These are phyloP conservation scores for Phaeosphaeriaceae sp. DNA, from an alignment of 2,329 filamentous ascomycete genomes.

Conservation along the genomic window DNA sequence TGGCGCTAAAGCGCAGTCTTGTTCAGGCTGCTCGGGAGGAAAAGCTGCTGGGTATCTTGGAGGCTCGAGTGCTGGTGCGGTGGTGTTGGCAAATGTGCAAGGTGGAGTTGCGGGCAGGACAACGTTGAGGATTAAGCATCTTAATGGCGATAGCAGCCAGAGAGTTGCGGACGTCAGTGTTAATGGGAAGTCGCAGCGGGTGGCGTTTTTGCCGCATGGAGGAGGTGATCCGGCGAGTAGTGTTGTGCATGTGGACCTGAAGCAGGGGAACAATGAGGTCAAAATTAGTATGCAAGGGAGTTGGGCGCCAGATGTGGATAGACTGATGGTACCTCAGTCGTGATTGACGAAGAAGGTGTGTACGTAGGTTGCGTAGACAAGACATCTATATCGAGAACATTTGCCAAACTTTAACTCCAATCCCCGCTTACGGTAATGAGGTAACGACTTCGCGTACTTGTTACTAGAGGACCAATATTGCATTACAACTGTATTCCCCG, in stretches of 20 bases:
- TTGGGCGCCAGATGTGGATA: conserved; percentile 62
- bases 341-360: conserved; percentile 9
- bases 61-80: conserved; percentile 55
- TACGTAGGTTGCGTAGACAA: background rate
- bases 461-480: no score
- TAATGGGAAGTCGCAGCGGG: conserved; percentile 59
- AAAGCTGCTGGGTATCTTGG: conserved; percentile 58
- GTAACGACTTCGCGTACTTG: no score
- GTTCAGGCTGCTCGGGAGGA: conserved; percentile 60
- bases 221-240: conserved; percentile 57
- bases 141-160: conserved; percentile 62
- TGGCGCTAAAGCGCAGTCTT: conserved; percentile 56
- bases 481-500: no score
- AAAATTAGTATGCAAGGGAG: conserved; percentile 55
- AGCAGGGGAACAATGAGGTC: conserved; percentile 59
- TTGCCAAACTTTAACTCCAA: no score
- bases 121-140: conserved; percentile 63
- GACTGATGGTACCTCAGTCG: conserved; percentile 58
- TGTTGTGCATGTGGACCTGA: conserved; percentile 57
- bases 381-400: no score
- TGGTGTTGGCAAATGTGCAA: conserved; percentile 58
- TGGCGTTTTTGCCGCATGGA: conserved; percentile 63
- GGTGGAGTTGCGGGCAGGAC: conserved; percentile 55
- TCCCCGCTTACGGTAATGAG: no score
- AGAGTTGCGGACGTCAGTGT: conserved; percentile 63